Evolutionary conservation across 345 rosid genomes (phyloP), one percentile per base, ranked within the genome.

Genomic region (Carallia brachiata): DNA sequence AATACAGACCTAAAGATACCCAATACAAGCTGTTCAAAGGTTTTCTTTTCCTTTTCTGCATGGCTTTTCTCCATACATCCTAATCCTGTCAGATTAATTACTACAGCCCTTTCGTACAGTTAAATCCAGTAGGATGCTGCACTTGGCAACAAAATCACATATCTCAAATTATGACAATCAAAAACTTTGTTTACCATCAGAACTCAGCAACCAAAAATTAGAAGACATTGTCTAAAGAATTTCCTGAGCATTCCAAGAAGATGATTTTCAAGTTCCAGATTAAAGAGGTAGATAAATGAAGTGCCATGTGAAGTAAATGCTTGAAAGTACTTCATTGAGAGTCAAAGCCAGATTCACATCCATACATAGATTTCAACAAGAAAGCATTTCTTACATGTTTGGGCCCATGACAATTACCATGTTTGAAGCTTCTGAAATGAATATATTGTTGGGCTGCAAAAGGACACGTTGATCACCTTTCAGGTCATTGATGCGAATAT

Each of bases 341-440:
- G 50, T 44, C 50, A 12, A 44, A 44, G 50, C 50, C 50, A 12
- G 15, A 40, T 40, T 10, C 50, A 12, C 50, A 44, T 44, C 50
- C 16, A 44, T 44, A 44, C 0, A 15, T 44, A 10, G 50, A 44
- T 44, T 44, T 44, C 63, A 57, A 64, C 31, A 66, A 12, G 59
- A 57, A 56, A 48, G 66, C 32, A 57, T 65, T 61, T 59, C 92
- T 85, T 84, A 91, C 98, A 91, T 94, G 86, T 94, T 94, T 75
- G 97, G 98, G 70, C 98, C 98, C 75, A 77, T 86, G 79, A 91
- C 88, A 75, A 91, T 81, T 78, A 94, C 76, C 96, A 94, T 82
- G 80, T 94, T 94, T 68, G 97, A 81, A 80, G 97, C 96, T 81
- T 91, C 97, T 66, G 98, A 90, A 71, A 94, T 78, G 75, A 94